Conservation (phyloP, 169 alveolate genomes). For the Ichthyophthirius multifiliis region DNA sequence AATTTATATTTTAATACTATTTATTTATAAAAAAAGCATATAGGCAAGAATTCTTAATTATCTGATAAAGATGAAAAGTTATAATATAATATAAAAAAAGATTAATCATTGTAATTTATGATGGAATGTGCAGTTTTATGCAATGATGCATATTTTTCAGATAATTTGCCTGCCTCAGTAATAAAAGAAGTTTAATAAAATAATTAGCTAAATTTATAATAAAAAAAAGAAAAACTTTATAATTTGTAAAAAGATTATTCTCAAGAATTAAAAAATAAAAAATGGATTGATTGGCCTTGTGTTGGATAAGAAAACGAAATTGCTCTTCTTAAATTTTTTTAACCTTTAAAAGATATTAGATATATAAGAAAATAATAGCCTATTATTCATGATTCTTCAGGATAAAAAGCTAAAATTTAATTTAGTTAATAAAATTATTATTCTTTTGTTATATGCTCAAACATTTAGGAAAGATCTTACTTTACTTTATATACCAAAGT, state of each 20-base stretch:
- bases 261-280: neutral
- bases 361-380: neutral
- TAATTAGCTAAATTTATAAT: neutral
- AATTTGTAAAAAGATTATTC: neutral
- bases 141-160: neutral
- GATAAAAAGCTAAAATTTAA: neutral
- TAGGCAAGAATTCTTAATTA: neutral
- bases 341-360: neutral
- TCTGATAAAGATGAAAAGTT: neutral
- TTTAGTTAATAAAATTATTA: neutral
- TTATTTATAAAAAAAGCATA: neutral
- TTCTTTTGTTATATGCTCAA: neutral
- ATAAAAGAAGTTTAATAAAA: neutral
- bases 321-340: neutral
- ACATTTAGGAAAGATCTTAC: neutral
- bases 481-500: neutral
- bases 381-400: neutral
- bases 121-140: neutral
- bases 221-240: neutral
- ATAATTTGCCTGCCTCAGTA: neutral
- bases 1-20: neutral
- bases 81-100: neutral
- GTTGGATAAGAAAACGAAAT: neutral
- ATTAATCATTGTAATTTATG: neutral
- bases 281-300: conserved; percentile 8